Evolutionary conservation across 305 asterid genomes (phyloP).

Genomic region (Fraxinus baroniana): DNA sequence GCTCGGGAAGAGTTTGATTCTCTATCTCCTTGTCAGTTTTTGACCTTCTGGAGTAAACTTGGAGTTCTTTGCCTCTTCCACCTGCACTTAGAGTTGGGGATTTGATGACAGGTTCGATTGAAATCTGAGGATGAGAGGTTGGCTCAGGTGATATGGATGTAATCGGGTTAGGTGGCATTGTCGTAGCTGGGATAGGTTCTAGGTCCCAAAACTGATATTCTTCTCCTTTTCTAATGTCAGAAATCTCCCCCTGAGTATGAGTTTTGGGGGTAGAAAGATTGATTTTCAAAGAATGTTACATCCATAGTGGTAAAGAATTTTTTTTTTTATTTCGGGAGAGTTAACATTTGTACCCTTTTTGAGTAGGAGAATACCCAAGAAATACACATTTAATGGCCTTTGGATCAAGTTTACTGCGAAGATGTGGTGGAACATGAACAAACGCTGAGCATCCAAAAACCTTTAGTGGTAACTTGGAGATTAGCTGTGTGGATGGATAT

Average conservation of each 20-base stretch:
- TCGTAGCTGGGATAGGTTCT: background rate
- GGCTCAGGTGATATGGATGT: background rate
- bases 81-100: background rate
- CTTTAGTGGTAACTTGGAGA: no score
- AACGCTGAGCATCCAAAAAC: background rate
- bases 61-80: background rate
- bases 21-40: background rate
- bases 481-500: no score
- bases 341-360: background rate
- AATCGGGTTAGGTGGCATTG: background rate
- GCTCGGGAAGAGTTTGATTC: background rate
- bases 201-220: background rate
- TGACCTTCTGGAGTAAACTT: background rate
- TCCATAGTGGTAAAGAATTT: background rate
- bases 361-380: background rate
- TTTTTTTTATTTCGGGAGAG: background rate
- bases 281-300: background rate
- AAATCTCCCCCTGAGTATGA: background rate
- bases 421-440: background rate
- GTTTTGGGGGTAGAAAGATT: background rate
- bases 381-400: background rate
- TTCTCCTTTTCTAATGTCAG: background rate
- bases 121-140: background rate
- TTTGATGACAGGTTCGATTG: background rate
- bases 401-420: background rate